phyloP scores from a whole-genome alignment of 2,329 filamentous ascomycete genomes.

The Paraconiothyrium sp. region DNA sequence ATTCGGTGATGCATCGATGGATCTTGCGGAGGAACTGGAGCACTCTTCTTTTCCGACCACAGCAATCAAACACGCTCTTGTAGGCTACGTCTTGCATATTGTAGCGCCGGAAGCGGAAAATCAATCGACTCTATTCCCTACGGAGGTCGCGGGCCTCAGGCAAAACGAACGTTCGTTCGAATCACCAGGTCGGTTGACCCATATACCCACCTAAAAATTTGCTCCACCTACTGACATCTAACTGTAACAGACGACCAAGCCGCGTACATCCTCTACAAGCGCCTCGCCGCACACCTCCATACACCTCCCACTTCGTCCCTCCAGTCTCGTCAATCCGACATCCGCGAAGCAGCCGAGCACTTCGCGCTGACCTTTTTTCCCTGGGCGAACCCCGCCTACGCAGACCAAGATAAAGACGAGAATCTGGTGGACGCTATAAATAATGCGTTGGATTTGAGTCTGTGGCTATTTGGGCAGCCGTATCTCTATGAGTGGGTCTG shows the following conservation, averaged over 20 bases:
- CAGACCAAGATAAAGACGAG: conserved; percentile 41
- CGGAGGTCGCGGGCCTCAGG: conserved; percentile 29
- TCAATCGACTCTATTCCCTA: conserved; percentile 35
- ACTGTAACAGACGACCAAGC: conserved; percentile 27
- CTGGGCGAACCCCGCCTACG: conserved; percentile 41
- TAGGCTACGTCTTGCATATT: conserved; percentile 35
- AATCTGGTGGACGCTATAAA: conserved; percentile 37
- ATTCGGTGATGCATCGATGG: conserved; percentile 34
- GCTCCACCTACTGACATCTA: background rate
- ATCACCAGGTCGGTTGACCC: conserved; percentile 16
- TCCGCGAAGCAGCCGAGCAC: conserved; percentile 46
- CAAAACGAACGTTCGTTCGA: conserved; percentile 17
- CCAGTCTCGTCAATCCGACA: conserved; percentile 26
- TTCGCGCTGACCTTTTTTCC: conserved; percentile 48
- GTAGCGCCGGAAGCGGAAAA: conserved; percentile 28
- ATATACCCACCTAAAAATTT: too few species aligned
- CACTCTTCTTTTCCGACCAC: conserved; percentile 35
- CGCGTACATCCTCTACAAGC: conserved; percentile 36
- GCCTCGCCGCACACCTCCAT: conserved; percentile 40
- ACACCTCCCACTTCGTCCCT: conserved; percentile 16
- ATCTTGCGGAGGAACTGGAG: conserved; percentile 39
- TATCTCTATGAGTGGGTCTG: conserved; percentile 38
- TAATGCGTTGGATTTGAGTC: conserved; percentile 34
- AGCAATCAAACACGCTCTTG: conserved; percentile 44
- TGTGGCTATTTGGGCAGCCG: conserved; percentile 44